Conservation (phyloP, 2,329 filamentous ascomycete species). For the Aspergillus sp. region DNA sequence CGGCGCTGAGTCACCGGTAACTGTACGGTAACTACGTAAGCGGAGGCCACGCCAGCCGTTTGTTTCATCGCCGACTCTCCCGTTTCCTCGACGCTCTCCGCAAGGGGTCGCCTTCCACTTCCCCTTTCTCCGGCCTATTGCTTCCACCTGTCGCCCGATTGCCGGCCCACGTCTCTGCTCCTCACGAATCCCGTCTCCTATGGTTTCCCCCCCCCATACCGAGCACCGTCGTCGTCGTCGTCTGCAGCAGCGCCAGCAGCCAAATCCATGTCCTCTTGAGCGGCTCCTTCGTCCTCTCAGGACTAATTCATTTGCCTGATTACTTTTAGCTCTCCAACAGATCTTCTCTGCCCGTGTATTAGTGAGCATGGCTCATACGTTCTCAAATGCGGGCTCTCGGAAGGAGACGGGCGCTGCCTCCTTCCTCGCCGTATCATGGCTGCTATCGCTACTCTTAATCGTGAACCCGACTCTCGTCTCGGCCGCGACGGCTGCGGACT, state of each 20-base stretch:
- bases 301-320: conserved; percentile 9
- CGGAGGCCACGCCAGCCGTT: conserved; percentile 7
- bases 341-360: neutral
- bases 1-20: neutral
- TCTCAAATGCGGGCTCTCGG: neutral
- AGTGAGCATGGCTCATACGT: neutral
- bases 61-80: neutral
- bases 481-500: conserved; percentile 71
- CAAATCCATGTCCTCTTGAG: conserved; percentile 19
- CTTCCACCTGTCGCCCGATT: neutral
- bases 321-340: neutral
- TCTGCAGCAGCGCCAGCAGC: neutral
- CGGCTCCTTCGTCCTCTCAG: conserved; percentile 14
- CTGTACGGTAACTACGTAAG: neutral
- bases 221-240: neutral
- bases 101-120: neutral
- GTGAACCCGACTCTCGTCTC: conserved; percentile 23
- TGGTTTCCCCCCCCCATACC: too few species aligned
- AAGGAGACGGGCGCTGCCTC: conserved; percentile 10
- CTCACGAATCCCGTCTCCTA: neutral
- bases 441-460: conserved; percentile 26
- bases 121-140: neutral
- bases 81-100: neutral
- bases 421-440: conserved; percentile 20
- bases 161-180: neutral